Conservation (phyloP, 306 rosid genomes). For the Alnus glutinosa region DNA sequence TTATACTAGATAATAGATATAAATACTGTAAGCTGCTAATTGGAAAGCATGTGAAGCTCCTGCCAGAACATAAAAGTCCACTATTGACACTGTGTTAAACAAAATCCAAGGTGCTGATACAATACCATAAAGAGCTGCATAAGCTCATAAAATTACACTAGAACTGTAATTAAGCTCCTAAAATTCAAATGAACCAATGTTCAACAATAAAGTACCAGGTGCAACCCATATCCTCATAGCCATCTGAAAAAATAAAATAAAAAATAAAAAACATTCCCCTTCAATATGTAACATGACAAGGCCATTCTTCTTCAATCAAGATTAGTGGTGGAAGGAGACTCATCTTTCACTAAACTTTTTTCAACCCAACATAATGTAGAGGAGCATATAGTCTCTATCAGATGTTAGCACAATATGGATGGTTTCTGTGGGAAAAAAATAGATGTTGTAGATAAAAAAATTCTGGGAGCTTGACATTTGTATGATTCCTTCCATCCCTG, state of each 20-base stretch:
- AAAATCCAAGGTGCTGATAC: conserved; percentile 21
- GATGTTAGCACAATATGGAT: too few species aligned
- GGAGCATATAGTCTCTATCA: not conserved
- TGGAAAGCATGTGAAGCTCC: conserved; percentile 17
- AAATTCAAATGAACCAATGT: conserved; percentile 9
- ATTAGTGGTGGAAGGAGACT: not conserved
- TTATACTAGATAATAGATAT: not conserved
- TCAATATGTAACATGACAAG: not conserved
- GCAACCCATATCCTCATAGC: not conserved
- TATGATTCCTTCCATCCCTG: not conserved
- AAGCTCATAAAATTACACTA: conserved; percentile 15
- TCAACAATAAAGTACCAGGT: not conserved
- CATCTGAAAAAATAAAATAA: not conserved
- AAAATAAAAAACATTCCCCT: not conserved
- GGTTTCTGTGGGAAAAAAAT: not conserved
- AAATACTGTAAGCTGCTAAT: conserved; percentile 15
- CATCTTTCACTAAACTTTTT: not conserved
- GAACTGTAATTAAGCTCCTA: not conserved
- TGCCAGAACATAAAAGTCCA: conserved; percentile 2
- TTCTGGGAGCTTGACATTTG: not conserved
- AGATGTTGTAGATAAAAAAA: too few species aligned
- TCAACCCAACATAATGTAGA: not conserved
- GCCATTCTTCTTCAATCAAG: not conserved
- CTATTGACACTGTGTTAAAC: not conserved
- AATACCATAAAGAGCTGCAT: conserved; percentile 9